Evolutionary conservation across 2,329 filamentous ascomycete genomes (phyloP), one percentile per base, ranked within the genome.

Genomic region (Colletotrichum musae): DNA sequence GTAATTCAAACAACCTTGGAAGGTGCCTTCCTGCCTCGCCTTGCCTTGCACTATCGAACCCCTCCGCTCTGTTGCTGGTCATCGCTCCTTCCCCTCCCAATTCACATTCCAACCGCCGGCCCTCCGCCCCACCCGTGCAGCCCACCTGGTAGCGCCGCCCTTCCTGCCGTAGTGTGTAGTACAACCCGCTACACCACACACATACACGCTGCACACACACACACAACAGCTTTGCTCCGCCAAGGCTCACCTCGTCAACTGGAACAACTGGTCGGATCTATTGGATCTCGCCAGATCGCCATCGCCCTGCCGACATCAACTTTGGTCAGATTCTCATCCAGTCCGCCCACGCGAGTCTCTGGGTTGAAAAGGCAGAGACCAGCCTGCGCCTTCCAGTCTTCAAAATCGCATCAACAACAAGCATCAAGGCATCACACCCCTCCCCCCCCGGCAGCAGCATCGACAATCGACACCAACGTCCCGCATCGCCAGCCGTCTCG

Each of bases 311-410:
- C 6, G 21, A 53, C 39, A 32, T 43, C 54, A 21, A 43, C 32
- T 28, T 24, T 21, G 5, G 39, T 54, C 60, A 54, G 28, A 45
- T 54, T 62, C 3, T 18, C 39, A 12, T 32, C 41, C 7, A 28
- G 15, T 60, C 26, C 51, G 56, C 56, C 62, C 43, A 51, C 61
- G 50, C 43, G 41, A 57, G 41, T 56, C 66, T 66, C 66, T 66
- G 50, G 18, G 51, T 51, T 54, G n/a, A 56, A 66, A 68, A 69
- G 50, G 48, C 47, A 45, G 50, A 58, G 26, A 36, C 45, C 51
- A 36, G 58, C 58, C 64, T 65, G 58, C 52, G 43, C 47, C 65
- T 28, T 64, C 41, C 4, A 43, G 10, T 48, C 45, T 21, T 36
- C 9, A 2, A 10, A 2, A 36, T 36, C 3, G 7, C 32, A 24